These are phyloP conservation scores for Penicillium dipodomyicola DNA, from an alignment of 495 filamentous ascomycete species.

Conservation along the genomic window DNA sequence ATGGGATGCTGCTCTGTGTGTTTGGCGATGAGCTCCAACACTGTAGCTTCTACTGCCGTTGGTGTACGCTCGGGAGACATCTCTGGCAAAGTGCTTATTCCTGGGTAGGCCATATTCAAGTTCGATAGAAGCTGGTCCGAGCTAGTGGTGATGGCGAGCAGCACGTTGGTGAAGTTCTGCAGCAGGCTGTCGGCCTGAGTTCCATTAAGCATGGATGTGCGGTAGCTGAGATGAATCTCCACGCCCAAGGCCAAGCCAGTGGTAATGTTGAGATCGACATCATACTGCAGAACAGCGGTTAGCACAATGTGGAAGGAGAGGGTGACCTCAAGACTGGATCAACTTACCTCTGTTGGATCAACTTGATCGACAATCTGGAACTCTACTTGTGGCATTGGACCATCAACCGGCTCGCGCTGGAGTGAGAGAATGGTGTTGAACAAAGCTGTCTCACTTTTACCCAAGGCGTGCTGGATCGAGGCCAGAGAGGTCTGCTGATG, in stretches of 20 bases:
- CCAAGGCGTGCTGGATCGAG: constrained; percentile 37
- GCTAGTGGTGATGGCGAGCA: not conserved
- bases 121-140: not conserved
- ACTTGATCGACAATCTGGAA: constrained; percentile 1
- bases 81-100: too few species aligned
- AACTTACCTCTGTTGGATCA: constrained; percentile 43
- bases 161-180: constrained; percentile 3
- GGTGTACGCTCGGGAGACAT: too few species aligned
- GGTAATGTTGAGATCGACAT: constrained; percentile 15
- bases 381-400: constrained; percentile 27
- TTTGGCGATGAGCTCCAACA: not conserved
- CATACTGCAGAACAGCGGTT: constrained; percentile 13
- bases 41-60: too few species aligned
- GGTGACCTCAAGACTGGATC: constrained; percentile 8
- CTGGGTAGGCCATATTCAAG: not conserved
- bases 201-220: constrained; percentile 9
- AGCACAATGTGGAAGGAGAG: constrained; percentile 16
- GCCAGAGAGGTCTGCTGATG: constrained; percentile 35
- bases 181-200: constrained; percentile 3
- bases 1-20: not conserved
- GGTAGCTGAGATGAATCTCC: constrained; percentile 24
- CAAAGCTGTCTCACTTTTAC: constrained; percentile 28
- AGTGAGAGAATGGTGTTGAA: constrained; percentile 43
- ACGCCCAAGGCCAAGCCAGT: constrained; percentile 46
- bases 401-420: too few species aligned